Base-by-base conservation (phyloP, 2,329 filamentous ascomycete genomes). In the Botryotinia calthae region DNA sequence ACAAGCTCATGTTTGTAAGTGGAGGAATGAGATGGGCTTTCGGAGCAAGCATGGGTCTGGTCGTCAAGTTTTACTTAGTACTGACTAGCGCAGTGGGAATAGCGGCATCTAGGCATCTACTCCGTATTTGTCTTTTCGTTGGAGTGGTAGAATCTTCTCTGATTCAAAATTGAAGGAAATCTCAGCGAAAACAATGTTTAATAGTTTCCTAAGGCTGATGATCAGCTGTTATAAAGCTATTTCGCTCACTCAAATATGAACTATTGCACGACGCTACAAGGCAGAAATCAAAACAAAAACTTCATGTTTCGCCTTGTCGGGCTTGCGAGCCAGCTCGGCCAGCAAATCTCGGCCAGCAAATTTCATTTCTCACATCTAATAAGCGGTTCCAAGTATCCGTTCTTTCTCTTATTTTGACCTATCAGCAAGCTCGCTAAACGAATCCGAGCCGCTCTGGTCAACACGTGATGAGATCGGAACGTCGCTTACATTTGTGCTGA, bases 311-410 rank as follows among this genome's bases (percentile, higher is more conserved):
- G 22, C 34, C 31, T 48, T 51, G 31, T 31, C 31, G 14, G 18
- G 34, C 20, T 66, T 37, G 14, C n/a, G n/a, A 37, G 31, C 12
- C 22, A 66, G 31, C 31, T n/a, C 31, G 12, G 46, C 31, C 63
- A 63, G 61, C 61, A 42, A 63, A 42, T 63, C 44, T 65, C 44
- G 12, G 46, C 31, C 63, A 63, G 61, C 61, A 42, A 63, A 42
- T 63, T 63, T 65, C 44, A 65, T 48, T 65, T n/a, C 28, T 65
- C 40, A 44, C 42, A 14, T n/a, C 18, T 31, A 18, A 64, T 31
- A 18, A 64, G 18, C 40, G 40, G 40, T 31, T 65, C 12, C 42
- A 65, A 40, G 46, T 40, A 66, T 66, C 42, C 63, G 22, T n/a
- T n/a, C 8, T 28, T 51, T 66, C 44, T 66, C 63, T 51, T 66